Evolutionary conservation across 2,329 filamentous ascomycete species (phyloP), one percentile per base, ranked within the genome.

Genomic region (Harringtonia lauricola): DNA sequence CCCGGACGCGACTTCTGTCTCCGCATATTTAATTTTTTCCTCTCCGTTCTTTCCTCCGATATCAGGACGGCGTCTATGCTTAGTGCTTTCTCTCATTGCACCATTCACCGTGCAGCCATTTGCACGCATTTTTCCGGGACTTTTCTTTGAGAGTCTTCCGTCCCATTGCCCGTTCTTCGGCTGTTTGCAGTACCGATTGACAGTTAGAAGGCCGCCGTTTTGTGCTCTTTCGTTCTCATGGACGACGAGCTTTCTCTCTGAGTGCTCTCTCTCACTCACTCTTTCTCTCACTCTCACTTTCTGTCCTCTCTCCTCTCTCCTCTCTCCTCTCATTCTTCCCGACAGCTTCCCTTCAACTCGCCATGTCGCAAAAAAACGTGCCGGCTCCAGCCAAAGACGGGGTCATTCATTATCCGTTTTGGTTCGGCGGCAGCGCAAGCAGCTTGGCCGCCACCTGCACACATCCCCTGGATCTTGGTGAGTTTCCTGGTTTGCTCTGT

Each of bases 351-450:
- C 13, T n/a, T n/a, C n/a, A n/a, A n/a, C n/a, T n/a, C 18, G 28
- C 38, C 36, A 51, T 52, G 42, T 29, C 47, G 49, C 48, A 56
- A 41, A 30, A 65, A 41, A n/a, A n/a, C n/a, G n/a, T n/a, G 45
- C 43, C 42, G 47, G 50, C 43, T 50, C 51, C 22, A 50, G 36
- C 48, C 51, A 44, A 52, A 55, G 47, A 49, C 56, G 17, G 44
- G 4, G 22, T 18, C 3, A 59, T 74, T 35, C 65, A 66, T 48
- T 90, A 90, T 65, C 85, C 85, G 10, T 90, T 90, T 64, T 96
- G 90, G 92, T 96, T 98, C 62, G 92, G 92, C 51, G 92, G 92
- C 44, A 95, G 86, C 60, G 88, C 90, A 41, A 92, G 86, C 58
- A 94, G 86, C 60, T 82, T 92, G 70, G 90, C 90, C 31, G 89